A percentile compares a stretch with the other conserved stretches of the same genome.
Evolutionary conservation across 805 yeast genomes (phyloP).

Genomic region (Ogataea haglerorum): DNA sequence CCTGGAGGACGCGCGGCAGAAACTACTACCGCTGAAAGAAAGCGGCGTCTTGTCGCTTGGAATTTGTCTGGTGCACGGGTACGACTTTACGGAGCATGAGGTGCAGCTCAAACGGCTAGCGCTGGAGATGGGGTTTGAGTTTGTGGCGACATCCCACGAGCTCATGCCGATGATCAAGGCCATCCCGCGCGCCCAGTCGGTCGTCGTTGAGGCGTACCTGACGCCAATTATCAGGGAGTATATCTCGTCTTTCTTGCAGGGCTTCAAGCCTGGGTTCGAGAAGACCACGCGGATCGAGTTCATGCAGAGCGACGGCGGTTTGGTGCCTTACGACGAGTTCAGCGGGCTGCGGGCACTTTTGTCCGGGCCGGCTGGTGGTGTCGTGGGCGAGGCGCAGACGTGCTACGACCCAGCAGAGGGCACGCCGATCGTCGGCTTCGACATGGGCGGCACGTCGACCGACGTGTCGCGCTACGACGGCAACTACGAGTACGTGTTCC

Average conservation of each 20-base stretch:
- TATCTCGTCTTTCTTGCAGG: conserved; percentile 35
- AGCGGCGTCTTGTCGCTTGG: conserved; percentile 29
- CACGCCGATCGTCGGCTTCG: conserved; percentile 38
- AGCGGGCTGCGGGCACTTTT: conserved; percentile 51
- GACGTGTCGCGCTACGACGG: conserved; percentile 57
- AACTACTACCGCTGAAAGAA: conserved; percentile 22
- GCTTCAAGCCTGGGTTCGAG: conserved; percentile 22
- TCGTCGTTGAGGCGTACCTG: conserved; percentile 37
- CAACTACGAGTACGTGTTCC: conserved; percentile 64
- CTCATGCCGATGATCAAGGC: conserved; percentile 35
- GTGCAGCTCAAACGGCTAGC: conserved; percentile 35
- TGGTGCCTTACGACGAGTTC: conserved; percentile 47
- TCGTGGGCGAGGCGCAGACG: conserved; percentile 53
- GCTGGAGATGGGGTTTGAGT: conserved; percentile 38
- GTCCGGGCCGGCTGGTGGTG: conserved; percentile 62
- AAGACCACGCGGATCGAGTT: conserved; percentile 41
- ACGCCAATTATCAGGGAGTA: conserved; percentile 40
- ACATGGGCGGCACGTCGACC: conserved; percentile 40
- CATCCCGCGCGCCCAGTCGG: conserved; percentile 37
- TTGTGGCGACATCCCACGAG: conserved; percentile 34
- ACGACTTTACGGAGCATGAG: conserved; percentile 38
- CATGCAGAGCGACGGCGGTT: conserved; percentile 59
- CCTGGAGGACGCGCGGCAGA: conserved; percentile 13
- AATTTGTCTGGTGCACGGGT: conserved; percentile 36
- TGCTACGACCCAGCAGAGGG: conserved; percentile 29